A percentile compares a stretch with the other conserved stretches of the same genome.
Evolutionary conservation across 257 asterid genomes (phyloP).

Genomic region (Solanum ossicruentum): DNA sequence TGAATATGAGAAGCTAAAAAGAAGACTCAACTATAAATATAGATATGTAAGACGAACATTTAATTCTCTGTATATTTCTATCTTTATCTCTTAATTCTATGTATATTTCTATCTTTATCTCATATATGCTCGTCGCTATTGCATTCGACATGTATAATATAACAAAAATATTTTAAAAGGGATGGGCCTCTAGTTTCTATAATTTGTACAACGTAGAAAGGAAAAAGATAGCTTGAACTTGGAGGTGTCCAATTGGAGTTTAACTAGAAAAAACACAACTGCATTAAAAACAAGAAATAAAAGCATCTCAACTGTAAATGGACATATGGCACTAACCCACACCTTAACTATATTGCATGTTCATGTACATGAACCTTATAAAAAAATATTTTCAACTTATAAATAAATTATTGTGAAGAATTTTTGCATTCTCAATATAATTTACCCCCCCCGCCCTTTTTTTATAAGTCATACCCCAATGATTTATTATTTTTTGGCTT

Average conservation of each 20-base stretch:
- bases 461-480: too few species aligned
- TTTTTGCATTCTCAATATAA: too few species aligned
- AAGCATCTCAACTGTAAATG: not conserved
- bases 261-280: not conserved
- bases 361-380: not conserved
- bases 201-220: not conserved
- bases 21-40: too few species aligned
- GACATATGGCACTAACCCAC: not conserved
- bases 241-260: not conserved
- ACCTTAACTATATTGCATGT: not conserved
- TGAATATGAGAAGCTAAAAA: too few species aligned
- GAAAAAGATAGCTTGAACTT: not conserved
- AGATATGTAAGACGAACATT: not conserved
- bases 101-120: not conserved
- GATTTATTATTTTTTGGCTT: too few species aligned
- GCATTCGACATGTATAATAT: not conserved
- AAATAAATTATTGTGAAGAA: too few species aligned
- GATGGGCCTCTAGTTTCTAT: not conserved
- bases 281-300: not conserved
- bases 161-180: not conserved
- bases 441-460: too few species aligned
- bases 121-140: not conserved
- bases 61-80: not conserved
- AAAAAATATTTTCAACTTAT: not conserved
- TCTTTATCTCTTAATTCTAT: not conserved